A percentile compares a stretch with the other conserved stretches of the same genome.
Evolutionary conservation across 345 rosid genomes (phyloP).

Genomic region (Camelina neglecta): DNA sequence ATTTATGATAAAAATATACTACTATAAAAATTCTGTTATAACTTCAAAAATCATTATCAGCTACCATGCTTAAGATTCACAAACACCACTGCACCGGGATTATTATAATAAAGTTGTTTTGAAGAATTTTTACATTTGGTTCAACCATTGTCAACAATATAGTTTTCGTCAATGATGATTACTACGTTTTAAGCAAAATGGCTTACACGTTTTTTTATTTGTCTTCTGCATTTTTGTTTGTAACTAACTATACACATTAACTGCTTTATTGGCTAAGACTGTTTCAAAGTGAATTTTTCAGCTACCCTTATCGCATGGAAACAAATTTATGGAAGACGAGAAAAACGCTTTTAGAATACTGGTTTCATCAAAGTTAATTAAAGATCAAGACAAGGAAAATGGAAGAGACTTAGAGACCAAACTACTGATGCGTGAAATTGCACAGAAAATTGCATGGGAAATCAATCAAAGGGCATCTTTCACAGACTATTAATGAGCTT

Average conservation of each 20-base stretch:
- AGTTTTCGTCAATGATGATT: background rate
- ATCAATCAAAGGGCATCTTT: background rate
- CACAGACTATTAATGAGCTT: background rate
- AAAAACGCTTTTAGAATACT: background rate
- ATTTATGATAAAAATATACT: background rate
- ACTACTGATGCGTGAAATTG: background rate
- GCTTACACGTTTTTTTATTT: background rate
- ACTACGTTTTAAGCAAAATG: background rate
- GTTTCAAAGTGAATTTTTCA: background rate
- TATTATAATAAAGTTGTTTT: background rate
- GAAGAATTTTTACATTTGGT: background rate
- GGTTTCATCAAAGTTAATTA: too few species aligned
- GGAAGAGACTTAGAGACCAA: too few species aligned
- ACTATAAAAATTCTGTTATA: background rate
- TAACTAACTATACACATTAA: background rate
- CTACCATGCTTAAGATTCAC: conserved; percentile 1
- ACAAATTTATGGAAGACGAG: background rate
- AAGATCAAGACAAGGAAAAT: background rate
- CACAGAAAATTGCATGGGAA: background rate
- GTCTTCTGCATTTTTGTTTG: background rate
- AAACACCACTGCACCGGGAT: background rate
- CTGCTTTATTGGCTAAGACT: background rate
- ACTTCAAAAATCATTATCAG: background rate
- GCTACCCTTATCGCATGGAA: background rate
- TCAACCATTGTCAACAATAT: background rate